A percentile compares a stretch with the other conserved stretches of the same genome.
phyloP scores from a whole-genome alignment of 768 basidiomycete genomes.

The Neoboletus brunneissimus region DNA sequence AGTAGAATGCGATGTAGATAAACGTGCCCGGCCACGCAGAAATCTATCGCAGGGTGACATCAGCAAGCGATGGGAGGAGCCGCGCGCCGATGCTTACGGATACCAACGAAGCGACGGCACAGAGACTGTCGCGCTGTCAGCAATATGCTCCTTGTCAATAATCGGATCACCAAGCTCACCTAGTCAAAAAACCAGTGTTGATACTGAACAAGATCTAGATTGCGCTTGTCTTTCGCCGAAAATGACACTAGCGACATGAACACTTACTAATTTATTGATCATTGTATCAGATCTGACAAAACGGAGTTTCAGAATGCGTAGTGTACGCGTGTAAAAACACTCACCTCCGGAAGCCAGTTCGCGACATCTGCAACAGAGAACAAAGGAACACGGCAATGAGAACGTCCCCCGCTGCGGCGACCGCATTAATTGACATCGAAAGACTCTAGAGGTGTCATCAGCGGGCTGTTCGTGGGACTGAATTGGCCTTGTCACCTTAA shows the following conservation, averaged over 20 bases:
- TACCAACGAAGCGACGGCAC: slow-evolving; percentile 56
- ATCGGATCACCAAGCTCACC: slow-evolving; percentile 6
- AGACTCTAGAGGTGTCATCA: slow-evolving; percentile 28
- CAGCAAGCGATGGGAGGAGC: background rate
- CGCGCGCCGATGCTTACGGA: slow-evolving; percentile 37
- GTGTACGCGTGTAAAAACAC: background rate
- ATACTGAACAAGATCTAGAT: slow-evolving; percentile 51
- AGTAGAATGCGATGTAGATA: slow-evolving; percentile 63
- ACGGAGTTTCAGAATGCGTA: background rate
- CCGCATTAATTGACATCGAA: slow-evolving; percentile 55
- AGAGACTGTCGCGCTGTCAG: slow-evolving; percentile 35
- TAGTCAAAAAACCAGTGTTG: too few relatives aligned
- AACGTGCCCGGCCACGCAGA: slow-evolving; percentile 49
- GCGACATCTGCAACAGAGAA: slow-evolving; percentile 43
- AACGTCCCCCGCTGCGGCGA: slow-evolving; percentile 51
- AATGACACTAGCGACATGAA: background rate
- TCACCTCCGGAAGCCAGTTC: slow-evolving; percentile 53
- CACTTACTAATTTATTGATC: slow-evolving; percentile 45
- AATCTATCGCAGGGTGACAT: slow-evolving; percentile 39
- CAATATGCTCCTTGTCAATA: too few relatives aligned
- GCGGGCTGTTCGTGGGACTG: background rate
- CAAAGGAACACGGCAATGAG: slow-evolving; percentile 50
- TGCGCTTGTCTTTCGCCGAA: background rate
- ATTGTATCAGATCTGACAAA: slow-evolving; percentile 45
- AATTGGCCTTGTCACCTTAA: slow-evolving; percentile 39